Conservation (phyloP, 225 moss, liverwort and hornwort species). For the Sphagnum contortum region DNA sequence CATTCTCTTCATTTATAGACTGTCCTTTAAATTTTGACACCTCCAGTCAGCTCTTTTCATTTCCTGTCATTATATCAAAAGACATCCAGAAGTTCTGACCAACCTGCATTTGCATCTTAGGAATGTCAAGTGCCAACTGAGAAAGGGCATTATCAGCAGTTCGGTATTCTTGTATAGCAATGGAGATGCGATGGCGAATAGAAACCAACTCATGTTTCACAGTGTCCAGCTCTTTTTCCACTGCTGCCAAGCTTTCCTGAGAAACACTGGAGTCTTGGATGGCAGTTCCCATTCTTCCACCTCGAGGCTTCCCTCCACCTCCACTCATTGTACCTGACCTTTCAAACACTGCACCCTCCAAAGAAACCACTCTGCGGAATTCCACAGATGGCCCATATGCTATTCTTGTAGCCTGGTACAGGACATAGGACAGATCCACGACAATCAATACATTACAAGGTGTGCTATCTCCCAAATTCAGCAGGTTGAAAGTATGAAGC, state of each 20-base stretch:
- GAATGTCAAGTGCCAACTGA: slow-evolving; percentile 66
- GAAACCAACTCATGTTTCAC: slow-evolving; percentile 47
- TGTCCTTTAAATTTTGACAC: no score
- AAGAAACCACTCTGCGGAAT: slow-evolving; percentile 84
- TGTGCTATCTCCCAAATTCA: no score
- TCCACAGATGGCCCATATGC: slow-evolving; percentile 81
- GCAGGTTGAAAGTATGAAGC: background rate
- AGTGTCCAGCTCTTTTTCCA: slow-evolving; percentile 57
- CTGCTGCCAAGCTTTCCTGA: slow-evolving; percentile 50
- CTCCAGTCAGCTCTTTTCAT: no score
- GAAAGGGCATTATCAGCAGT: slow-evolving; percentile 50
- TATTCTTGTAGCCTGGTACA: slow-evolving; percentile 83
- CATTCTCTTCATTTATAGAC: no score
- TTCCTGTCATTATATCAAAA: no score
- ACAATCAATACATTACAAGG: no score
- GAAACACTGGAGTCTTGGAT: slow-evolving; percentile 67
- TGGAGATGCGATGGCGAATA: slow-evolving; percentile 53
- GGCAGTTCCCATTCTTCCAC: slow-evolving; percentile 91
- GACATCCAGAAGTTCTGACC: background rate
- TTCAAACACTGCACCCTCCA: slow-evolving; percentile 94
- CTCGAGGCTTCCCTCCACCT: slow-evolving; percentile 94
- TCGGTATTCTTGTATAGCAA: slow-evolving; percentile 54
- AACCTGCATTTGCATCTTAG: slow-evolving; percentile 88
- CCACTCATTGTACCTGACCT: slow-evolving; percentile 98
- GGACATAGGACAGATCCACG: background rate